Base-by-base conservation (phyloP, 1,284 basidiomycete genomes). In the Pseudozyma hubeiensis region DNA sequence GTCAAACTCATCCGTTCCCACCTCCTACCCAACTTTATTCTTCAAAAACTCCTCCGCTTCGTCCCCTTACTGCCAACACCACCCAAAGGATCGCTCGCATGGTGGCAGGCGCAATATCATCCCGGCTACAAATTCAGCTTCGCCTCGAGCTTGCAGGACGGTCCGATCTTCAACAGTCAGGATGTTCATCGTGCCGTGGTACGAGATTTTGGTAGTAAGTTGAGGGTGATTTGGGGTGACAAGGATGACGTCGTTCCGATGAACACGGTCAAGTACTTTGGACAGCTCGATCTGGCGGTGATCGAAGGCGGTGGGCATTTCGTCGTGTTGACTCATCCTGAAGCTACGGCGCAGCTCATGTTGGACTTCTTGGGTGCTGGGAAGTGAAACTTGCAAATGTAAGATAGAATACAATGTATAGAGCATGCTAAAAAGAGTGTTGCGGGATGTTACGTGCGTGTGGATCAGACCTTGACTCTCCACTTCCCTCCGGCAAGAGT, bases 141-240 rank as follows among this genome's bases (percentile, higher is more conserved):
- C 41, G 29, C 55, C 1, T 75, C 72, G n/a, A 64, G 60, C 17
- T 14, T 71, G 47, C 67, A 66, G n/a, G 61, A 75, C 29, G 73
- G 66, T 0, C 67, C 73, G 0, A 67, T 75, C 33, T 75, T 72
- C 40, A 64, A 69, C 49, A 52, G 45, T 11, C 49, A 51, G 19
- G 45, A 75, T 13, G 58, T 71, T 7, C 67, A 67, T 17, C 54
- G 66, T 5, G 57, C 56, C 5, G 68, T 75, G 0, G 67, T 49
- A 14, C 7, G 47, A 6, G 10, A 49, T 3, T 75, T 75, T 37
- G 73, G 73, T 1, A 37, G 34, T 7, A 58, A 43, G 13, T n/a
- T 75, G 30, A 30, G 69, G 1, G 61, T 60, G 11, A 65, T 75
- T 24, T 75, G 73, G 73, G 73, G 73, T n/a, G 73, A 72, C 55